Base-by-base conservation (phyloP, 2,329 filamentous ascomycete genomes). In the Pseudogymnoascus sp. region DNA sequence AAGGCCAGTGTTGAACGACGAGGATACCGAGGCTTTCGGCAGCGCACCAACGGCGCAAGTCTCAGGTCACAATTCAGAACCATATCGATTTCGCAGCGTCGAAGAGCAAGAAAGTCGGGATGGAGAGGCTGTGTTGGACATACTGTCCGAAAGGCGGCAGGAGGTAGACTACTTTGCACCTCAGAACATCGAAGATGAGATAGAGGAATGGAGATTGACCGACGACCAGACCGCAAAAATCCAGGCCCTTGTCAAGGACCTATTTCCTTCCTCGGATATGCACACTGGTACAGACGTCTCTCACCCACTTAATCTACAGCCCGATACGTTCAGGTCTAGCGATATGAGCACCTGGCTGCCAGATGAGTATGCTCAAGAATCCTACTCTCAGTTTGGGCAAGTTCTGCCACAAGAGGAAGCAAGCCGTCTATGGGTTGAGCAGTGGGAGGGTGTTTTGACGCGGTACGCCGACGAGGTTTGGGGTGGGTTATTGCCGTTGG, bases 401-500 rank as follows among this genome's bases (percentile, higher is more conserved):
- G 60, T 44, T 18, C 38, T 38, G 14, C 25, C 53, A 25, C 62
- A 38, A 16, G 50, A 40, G 23, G 56, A 60, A 42, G 64, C 62
- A 25, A 62, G 73, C 69, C 69, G 75, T 56, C 67, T 74, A 14
- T 86, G 83, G 83, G 72, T 83, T 11, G 73, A 77, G 37, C 79
- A 84, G 68, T 87, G 84, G 84, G 77, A 78, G 36, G 76, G 78
- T 44, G 82, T 86, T 6, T 75, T 87, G 23, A 79, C 77, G 1
- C 75, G 78, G 36, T 88, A 88, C 67, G 80, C 80, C 0, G 85
- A 89, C 70, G 83, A 89, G 63, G 86, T 90, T 23, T 90, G 87
- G 88, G 88, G 87, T 18, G 84, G 84, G 63, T 72, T 89, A 18
- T 74, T 79, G 31, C 78, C 81, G 3, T 75, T 88, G 36, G 80